Evolutionary conservation across 116 monocot genomes (phyloP).

Genomic region (Dioscorea cayenensis): DNA sequence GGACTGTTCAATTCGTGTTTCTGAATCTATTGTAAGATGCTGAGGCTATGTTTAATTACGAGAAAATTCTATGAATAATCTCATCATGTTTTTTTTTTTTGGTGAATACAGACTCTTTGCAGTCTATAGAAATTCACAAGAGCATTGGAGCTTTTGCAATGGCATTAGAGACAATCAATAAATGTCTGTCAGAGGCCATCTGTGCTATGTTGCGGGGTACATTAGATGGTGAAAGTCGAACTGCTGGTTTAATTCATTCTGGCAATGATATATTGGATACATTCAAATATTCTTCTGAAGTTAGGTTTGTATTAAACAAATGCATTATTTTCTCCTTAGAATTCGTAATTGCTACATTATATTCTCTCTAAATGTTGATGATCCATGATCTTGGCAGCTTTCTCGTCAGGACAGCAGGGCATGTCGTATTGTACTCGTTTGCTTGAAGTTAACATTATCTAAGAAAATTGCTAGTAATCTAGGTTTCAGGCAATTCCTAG

Average conservation of each 20-base stretch:
- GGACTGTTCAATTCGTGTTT: too few species aligned
- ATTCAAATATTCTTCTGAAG: slow-evolving; percentile 64
- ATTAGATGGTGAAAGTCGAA: slow-evolving; percentile 84
- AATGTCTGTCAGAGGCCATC: slow-evolving; percentile 93
- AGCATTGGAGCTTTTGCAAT: slow-evolving; percentile 94
- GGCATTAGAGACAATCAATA: slow-evolving; percentile 88
- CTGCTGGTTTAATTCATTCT: slow-evolving; percentile 67
- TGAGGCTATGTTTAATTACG: too few species aligned
- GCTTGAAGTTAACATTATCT: too few species aligned
- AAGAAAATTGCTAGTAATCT: too few species aligned
- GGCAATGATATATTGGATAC: slow-evolving; percentile 77
- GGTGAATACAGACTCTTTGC: slow-evolving; percentile 13
- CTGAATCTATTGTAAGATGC: too few species aligned
- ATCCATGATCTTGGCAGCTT: neutral
- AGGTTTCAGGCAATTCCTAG: too few species aligned
- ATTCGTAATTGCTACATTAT: neutral
- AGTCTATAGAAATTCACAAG: slow-evolving; percentile 94
- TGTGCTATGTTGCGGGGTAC: slow-evolving; percentile 78
- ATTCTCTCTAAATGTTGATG: neutral
- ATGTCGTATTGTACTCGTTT: too few species aligned
- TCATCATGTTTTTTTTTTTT: too few species aligned
- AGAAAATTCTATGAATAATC: too few species aligned
- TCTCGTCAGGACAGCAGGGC: too few species aligned
- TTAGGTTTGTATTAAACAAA: slow-evolving; percentile 29
- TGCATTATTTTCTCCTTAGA: neutral